These are phyloP conservation scores for Fusarium avenaceum DNA, from an alignment of 2,329 filamentous ascomycete genomes.

Conservation along the genomic window DNA sequence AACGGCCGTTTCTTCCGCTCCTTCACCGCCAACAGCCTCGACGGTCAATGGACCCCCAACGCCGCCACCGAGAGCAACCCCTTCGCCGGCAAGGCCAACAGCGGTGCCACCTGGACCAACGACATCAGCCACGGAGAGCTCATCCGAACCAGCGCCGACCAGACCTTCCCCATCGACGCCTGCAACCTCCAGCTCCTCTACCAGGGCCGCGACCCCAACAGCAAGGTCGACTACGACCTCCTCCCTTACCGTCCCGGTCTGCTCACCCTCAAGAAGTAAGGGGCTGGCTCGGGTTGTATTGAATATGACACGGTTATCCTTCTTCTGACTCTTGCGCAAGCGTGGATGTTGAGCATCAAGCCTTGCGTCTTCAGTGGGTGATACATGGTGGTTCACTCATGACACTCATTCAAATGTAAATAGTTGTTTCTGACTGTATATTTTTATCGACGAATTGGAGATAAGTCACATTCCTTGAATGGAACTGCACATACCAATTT, in stretches of 20 bases:
- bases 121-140: conserved; percentile 77
- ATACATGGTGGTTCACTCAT: conserved; percentile 9
- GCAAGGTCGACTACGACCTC: conserved; percentile 58
- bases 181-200: conserved; percentile 76
- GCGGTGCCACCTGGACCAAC: conserved; percentile 72
- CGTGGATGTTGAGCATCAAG: conserved; percentile 11
- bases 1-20: conserved; percentile 51
- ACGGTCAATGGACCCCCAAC: conserved; percentile 70
- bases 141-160: conserved; percentile 67
- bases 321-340: background rate
- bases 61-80: conserved; percentile 68
- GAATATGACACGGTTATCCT: background rate
- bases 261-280: conserved; percentile 21
- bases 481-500: conserved; percentile 7
- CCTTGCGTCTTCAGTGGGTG: conserved; percentile 13
- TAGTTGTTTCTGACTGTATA: conserved; percentile 26
- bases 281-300: background rate
- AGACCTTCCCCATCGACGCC: conserved; percentile 73
- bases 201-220: conserved; percentile 64
- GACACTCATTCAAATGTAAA: conserved; percentile 21
- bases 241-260: conserved; percentile 28
- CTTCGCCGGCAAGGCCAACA: conserved; percentile 77
- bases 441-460: conserved; percentile 6
- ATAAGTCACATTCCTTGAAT: conserved; percentile 21
- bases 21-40: conserved; percentile 70